Evolutionary conservation across 2,329 filamentous ascomycete species (phyloP).

Genomic region (Colletotrichum navitas): DNA sequence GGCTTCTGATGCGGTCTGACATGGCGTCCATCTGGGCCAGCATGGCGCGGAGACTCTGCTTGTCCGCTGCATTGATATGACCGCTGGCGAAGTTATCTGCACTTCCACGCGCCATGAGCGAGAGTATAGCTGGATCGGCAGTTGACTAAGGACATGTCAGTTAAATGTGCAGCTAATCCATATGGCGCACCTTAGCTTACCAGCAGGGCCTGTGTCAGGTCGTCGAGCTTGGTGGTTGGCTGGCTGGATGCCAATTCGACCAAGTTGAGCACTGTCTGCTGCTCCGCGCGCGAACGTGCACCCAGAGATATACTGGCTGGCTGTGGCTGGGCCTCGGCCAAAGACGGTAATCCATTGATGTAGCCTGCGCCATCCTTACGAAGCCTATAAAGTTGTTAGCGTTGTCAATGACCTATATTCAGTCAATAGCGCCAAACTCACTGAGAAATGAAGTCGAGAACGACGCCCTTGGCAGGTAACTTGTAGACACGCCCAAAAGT

Average conservation of each 20-base stretch:
- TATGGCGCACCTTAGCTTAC: conserved; percentile 60
- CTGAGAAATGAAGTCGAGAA: conserved; percentile 79
- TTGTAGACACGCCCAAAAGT: conserved; percentile 75
- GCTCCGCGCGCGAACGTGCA: conserved; percentile 67
- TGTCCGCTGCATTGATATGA: conserved; percentile 58
- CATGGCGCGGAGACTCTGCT: conserved; percentile 61
- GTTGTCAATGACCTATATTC: conserved; percentile 15
- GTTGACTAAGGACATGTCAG: conserved; percentile 52
- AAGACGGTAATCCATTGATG: conserved; percentile 46
- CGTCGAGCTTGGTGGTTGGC: conserved; percentile 61
- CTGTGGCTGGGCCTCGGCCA: conserved; percentile 42
- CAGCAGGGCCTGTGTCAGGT: conserved; percentile 71
- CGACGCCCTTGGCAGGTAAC: conserved; percentile 73
- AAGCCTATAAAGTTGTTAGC: conserved; percentile 47
- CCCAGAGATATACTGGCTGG: conserved; percentile 50
- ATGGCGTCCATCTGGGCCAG: conserved; percentile 62
- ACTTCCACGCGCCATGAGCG: conserved; percentile 63
- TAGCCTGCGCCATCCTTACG: conserved; percentile 56
- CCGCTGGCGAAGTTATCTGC: conserved; percentile 57
- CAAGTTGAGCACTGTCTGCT: conserved; percentile 76
- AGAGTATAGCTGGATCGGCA: conserved; percentile 59
- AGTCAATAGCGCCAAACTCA: conserved; percentile 52
- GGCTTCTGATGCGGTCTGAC: conserved; percentile 55
- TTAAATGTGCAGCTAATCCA: conserved; percentile 20
- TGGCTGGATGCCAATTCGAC: conserved; percentile 66